Evolutionary conservation across 768 basidiomycete genomes (phyloP), one percentile per base, ranked within the genome.

Genomic region (Psilocybe subaeruginosa): DNA sequence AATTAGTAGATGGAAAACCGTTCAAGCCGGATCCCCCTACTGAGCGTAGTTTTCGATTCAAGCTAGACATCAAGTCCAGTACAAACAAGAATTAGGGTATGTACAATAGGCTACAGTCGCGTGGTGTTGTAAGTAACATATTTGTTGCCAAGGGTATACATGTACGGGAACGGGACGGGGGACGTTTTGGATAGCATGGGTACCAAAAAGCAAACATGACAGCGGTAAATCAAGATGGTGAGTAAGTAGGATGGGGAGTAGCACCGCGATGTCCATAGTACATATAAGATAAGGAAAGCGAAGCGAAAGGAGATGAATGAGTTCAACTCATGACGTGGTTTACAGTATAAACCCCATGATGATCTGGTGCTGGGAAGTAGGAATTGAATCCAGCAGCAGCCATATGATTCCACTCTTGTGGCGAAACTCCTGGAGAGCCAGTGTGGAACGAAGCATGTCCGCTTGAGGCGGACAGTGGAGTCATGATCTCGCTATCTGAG

Each of bases 301-400:
- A 60, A 58, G 45, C 50, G 56, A 56, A 33, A 49, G 58, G 35
- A 62, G 52, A 62, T 43, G 30, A 55, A 61, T 58, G 45, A 49
- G 43, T 62, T 85, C 76, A 86, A 66, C 79, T 78, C 67, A 86
- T 85, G 66, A 86, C 84, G 64, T 81, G 83, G 66, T 76, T 79
- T 43, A 72, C 71, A 27, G 55, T 64, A 72, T 86, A 87, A 64
- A 88, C 81, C 68, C 71, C 74, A 67, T 84, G 82, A 54, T 86
- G 84, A 66, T 80, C 84, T 46, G 81, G 74, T 61, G 86, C 77
- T 35, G 88, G 84, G 69, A 91, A 91, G 73, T 91, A 91, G 4
- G 89, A 79, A 57, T 87, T 89, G 74, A 88, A 90, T 33, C 83
- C 82, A 12, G 79, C 72, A 30, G 82, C 68, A 23, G 82, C 77